Percentiles rank a stretch among this genome's conserved stretches.
Evolutionary conservation across 257 asterid genomes (phyloP).

Genomic region (Penstemon barbatus): DNA sequence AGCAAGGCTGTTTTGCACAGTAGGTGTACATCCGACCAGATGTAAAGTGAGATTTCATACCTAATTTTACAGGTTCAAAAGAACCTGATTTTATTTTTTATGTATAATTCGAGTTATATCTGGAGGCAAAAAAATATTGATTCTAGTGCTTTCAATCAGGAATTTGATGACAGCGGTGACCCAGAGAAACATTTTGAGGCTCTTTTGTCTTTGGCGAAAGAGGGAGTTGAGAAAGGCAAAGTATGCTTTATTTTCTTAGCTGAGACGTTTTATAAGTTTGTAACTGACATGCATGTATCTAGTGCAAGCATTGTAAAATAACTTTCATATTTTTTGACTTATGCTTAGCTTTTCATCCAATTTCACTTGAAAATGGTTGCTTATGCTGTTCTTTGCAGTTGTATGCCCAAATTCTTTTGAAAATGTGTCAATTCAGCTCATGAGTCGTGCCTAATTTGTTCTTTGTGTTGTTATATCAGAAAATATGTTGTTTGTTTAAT

Average conservation of each 20-base stretch:
- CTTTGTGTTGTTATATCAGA: background rate
- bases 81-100: constrained; percentile 13
- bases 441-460: background rate
- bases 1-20: constrained; percentile 96
- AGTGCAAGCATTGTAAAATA: constrained; percentile 6
- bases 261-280: constrained; percentile 1
- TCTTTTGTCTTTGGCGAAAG: constrained; percentile 74
- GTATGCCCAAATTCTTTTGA: background rate
- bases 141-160: constrained; percentile 45
- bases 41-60: constrained; percentile 65
- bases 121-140: constrained; percentile 15
- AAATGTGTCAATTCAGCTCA: constrained; percentile 6
- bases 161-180: constrained; percentile 92
- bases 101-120: constrained; percentile 9
- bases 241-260: constrained; percentile 41
- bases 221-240: constrained; percentile 91
- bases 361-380: constrained; percentile 13
- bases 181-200: constrained; percentile 79
- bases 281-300: constrained; percentile 1
- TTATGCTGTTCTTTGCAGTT: constrained; percentile 17
- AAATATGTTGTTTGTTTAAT: constrained; percentile 14
- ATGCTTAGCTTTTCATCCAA: background rate
- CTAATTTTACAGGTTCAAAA: constrained; percentile 15
- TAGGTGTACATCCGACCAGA: constrained; percentile 99
- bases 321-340: background rate